Conservation (phyloP, 2,329 filamentous ascomycete species). For the Sarocladium oryzae region DNA sequence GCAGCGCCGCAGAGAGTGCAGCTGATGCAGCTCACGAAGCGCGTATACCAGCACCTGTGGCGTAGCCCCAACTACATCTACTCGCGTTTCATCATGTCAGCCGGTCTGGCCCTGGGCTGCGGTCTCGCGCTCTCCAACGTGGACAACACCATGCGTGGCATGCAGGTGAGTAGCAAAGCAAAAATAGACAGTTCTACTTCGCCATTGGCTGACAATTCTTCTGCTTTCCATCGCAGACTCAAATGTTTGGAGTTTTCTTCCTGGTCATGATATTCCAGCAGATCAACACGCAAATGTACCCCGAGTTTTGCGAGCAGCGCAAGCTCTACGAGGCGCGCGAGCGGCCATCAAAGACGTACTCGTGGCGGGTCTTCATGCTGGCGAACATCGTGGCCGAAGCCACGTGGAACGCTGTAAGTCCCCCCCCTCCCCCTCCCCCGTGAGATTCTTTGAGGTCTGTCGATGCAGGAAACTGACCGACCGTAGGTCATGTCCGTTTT, state of each 20-base stretch:
- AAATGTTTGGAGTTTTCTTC: slow-evolving; percentile 68
- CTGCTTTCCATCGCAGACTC: slow-evolving; percentile 40
- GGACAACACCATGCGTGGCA: slow-evolving; percentile 53
- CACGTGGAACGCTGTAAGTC: slow-evolving; percentile 12
- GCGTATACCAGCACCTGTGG: slow-evolving; percentile 75
- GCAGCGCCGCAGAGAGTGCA: slow-evolving; percentile 60
- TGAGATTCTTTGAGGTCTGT: too few species aligned
- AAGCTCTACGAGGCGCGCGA: slow-evolving; percentile 65
- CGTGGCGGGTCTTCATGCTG: slow-evolving; percentile 61
- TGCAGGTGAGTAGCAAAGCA: slow-evolving; percentile 36
- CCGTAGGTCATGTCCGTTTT: slow-evolving; percentile 34
- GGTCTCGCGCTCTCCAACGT: slow-evolving; percentile 62
- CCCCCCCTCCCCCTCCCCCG: not conserved
- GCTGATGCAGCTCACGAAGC: slow-evolving; percentile 50
- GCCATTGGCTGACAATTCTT: too few species aligned
- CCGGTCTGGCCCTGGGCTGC: slow-evolving; percentile 51
- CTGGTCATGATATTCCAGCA: slow-evolving; percentile 63
- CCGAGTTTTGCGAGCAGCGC: slow-evolving; percentile 62
- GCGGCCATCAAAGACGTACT: slow-evolving; percentile 60
- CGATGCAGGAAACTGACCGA: too few species aligned
- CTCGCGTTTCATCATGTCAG: slow-evolving; percentile 56
- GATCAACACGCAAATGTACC: slow-evolving; percentile 61
- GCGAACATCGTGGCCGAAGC: slow-evolving; percentile 24
- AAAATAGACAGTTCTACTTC: too few species aligned
- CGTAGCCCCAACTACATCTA: slow-evolving; percentile 70